Evolutionary conservation across 2,329 filamentous ascomycete genomes (phyloP).

Genomic region (Claviceps spartinae): DNA sequence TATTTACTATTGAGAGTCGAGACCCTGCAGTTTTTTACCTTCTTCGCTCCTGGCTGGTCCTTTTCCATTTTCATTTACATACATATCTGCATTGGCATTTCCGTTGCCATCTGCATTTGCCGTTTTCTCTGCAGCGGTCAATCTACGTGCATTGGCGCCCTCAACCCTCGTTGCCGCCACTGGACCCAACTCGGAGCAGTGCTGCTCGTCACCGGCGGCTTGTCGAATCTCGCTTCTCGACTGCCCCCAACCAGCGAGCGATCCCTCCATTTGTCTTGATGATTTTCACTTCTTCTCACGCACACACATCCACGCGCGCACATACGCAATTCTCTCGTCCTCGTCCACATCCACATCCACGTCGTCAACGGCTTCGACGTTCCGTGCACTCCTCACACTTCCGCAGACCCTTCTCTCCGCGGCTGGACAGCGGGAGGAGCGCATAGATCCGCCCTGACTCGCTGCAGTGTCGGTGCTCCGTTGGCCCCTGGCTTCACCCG

Average conservation of each 20-base stretch:
- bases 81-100: too few species aligned
- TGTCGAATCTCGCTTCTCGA: background rate
- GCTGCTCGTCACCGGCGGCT: background rate
- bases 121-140: too few species aligned
- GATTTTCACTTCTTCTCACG: too few species aligned
- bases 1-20: background rate
- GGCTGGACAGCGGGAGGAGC: slow-evolving; percentile 1
- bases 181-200: too few species aligned
- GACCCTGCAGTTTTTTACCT: background rate
- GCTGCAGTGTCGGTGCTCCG: too few species aligned
- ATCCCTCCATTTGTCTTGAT: background rate
- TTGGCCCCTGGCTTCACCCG: too few species aligned
- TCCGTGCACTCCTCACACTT: background rate
- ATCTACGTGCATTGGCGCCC: too few species aligned
- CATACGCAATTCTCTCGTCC: too few species aligned
- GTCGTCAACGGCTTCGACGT: background rate
- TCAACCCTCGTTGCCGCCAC: too few species aligned
- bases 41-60: background rate
- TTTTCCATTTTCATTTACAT: too few species aligned
- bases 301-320: too few species aligned
- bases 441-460: background rate
- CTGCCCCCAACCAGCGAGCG: background rate
- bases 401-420: slow-evolving; percentile 4
- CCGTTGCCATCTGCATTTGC: too few species aligned
- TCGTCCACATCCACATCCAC: background rate